Evolutionary conservation across 805 yeast genomes (phyloP).

Genomic region (Metschnikowia colocasiae): DNA sequence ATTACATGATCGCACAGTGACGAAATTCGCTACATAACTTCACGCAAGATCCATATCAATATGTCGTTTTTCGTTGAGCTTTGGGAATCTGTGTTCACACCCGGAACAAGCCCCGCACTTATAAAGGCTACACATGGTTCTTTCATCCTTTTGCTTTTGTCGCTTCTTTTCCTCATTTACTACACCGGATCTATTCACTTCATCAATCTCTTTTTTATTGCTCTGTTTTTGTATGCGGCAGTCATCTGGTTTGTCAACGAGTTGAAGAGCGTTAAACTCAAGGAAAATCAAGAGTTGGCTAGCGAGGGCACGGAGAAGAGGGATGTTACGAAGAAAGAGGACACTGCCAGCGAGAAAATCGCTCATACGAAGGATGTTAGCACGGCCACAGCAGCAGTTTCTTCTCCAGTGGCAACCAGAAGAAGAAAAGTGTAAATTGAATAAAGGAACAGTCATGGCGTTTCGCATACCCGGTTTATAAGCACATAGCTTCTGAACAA

Average conservation of each 20-base stretch:
- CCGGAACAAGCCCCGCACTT: conserved; percentile 89
- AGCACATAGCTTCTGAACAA: not conserved
- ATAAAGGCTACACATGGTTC: conserved; percentile 86
- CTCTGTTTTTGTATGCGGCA: conserved; percentile 67
- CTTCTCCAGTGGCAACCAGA: conserved; percentile 5
- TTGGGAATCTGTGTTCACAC: conserved; percentile 89
- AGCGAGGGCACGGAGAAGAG: conserved; percentile 17
- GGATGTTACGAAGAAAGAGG: not conserved
- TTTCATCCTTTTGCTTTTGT: conserved; percentile 58
- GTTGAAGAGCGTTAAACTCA: conserved; percentile 46
- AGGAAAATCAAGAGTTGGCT: conserved; percentile 40
- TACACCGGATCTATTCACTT: conserved; percentile 67
- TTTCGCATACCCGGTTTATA: not conserved
- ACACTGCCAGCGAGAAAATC: not conserved
- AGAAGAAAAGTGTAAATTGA: conserved; percentile 14
- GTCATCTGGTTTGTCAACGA: conserved; percentile 88
- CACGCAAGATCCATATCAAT: not conserved
- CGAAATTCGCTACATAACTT: not conserved
- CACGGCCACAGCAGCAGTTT: not conserved
- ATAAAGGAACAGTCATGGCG: not conserved
- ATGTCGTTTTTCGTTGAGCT: conserved; percentile 57
- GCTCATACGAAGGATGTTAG: not conserved
- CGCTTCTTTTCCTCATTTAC: conserved; percentile 56
- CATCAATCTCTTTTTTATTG: conserved; percentile 50
- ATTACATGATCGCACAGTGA: conserved; percentile 2